Percentiles rank a stretch among this genome's conserved stretches.
These are phyloP conservation scores for Acanthamoeba castellanii DNA, from an alignment of 208 protist genomes.

Conservation along the genomic window DNA sequence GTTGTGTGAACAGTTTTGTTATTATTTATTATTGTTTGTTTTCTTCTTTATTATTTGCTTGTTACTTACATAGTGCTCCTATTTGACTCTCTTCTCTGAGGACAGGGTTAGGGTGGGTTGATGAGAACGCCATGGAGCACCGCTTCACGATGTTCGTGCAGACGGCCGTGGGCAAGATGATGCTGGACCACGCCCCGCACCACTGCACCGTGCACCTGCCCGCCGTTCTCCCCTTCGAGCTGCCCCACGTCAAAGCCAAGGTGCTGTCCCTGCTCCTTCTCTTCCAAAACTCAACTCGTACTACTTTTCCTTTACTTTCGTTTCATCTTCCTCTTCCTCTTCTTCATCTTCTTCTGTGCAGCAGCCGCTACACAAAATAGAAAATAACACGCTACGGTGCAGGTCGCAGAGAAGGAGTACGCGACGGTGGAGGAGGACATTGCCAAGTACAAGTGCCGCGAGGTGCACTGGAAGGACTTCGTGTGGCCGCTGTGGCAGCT, in stretches of 20 bases:
- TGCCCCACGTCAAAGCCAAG: neutral
- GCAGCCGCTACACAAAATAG: no score
- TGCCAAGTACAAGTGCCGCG: neutral
- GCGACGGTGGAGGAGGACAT: neutral
- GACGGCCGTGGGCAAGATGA: slow-evolving; percentile 30
- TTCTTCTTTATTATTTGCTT: neutral
- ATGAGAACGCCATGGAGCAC: neutral
- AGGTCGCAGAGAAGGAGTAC: slow-evolving; percentile 1
- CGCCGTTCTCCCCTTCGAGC: neutral
- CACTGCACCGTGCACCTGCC: slow-evolving; percentile 20
- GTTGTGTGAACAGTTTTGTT: no score
- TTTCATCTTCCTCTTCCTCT: neutral
- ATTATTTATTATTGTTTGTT: neutral
- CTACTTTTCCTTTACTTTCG: neutral
- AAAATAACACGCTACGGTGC: neutral
- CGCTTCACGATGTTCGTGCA: neutral
- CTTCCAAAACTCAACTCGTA: no score
- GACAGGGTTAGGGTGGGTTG: neutral
- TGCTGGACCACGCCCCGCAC: slow-evolving; percentile 22
- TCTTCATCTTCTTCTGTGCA: no score
- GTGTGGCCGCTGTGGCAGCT: slow-evolving; percentile 47
- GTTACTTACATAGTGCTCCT: neutral
- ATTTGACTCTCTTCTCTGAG: neutral
- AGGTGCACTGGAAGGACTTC: slow-evolving; percentile 49
- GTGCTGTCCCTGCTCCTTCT: neutral